Base-by-base conservation (phyloP, 1,139 yeast species). In the Insectozyma bohioensis region DNA sequence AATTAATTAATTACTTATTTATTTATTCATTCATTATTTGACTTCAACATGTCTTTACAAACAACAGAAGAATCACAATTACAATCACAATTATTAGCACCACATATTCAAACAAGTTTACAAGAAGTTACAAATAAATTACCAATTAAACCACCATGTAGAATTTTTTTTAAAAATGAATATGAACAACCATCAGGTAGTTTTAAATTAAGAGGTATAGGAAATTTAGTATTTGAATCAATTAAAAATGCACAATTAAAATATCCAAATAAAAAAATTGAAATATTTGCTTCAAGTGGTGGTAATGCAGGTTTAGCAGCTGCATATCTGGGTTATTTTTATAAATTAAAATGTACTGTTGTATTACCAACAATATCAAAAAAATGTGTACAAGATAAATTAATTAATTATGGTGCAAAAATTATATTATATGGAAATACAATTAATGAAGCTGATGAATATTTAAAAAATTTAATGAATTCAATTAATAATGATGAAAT, bases 221-320 rank as follows among this genome's bases (percentile, higher is more conserved):
- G 85, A 3, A 49, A 68, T 41, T 58, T 73, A 31, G 67, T 75
- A 16, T 40, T 50, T 15, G 49, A 52, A 28, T 56, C 61, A 7
- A 52, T 61, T 5, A 51, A 41, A 20, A 13, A 45, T 21, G 39
- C 42, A 27, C 14, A 24, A 20, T 21, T 23, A 12, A 53, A 30
- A 4, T 27, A 31, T 10, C 46, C 45, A 45, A 54, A 29, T 58
- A 23, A 46, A 36, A 49, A 53, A 22, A 66, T 75, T 21, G 72
- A 70, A 19, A 77, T 81, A 4, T 76, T 69, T 51, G 70, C 83
- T 5, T 78, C 85, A 20, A 78, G 85, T 11, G 92, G 90, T 9
- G 92, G 92, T 1, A 83, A 83, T 51, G 92, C 92, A 0, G 92
- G 92, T 0, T 61, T 80, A 31, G 90, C 90, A 0, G 85, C 85